Percentiles rank a stretch among this genome's conserved stretches.
Evolutionary conservation across 202 grass and related monocot genomes (phyloP).

Genomic region (Zizania palustris): DNA sequence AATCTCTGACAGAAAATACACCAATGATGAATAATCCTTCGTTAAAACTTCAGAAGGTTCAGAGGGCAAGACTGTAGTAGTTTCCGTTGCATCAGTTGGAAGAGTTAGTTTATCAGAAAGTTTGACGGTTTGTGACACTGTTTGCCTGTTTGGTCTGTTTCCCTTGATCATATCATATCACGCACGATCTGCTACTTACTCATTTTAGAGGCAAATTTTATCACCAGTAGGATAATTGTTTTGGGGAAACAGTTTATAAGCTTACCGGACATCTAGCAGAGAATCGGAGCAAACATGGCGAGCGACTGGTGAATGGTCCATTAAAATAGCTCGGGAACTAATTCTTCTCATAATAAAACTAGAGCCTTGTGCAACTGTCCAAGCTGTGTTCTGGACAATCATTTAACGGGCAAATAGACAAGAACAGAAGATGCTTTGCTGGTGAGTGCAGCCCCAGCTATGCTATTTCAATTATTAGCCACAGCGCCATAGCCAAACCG

Average conservation of each 20-base stretch:
- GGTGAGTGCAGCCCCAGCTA: conserved; percentile 37
- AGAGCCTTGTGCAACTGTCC: conserved; percentile 33
- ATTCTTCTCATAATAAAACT: conserved; percentile 7
- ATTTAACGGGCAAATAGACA: conserved; percentile 45
- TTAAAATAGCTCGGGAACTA: conserved; percentile 31
- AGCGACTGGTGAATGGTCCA: background rate
- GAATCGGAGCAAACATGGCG: background rate
- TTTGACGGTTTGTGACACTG: background rate
- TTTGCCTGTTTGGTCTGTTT: background rate
- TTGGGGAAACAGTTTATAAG: too few relatives aligned
- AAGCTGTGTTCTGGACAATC: conserved; percentile 27
- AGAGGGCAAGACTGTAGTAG: background rate
- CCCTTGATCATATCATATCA: background rate
- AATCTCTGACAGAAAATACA: background rate
- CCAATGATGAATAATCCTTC: background rate
- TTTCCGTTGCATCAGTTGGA: background rate
- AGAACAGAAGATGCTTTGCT: conserved; percentile 45
- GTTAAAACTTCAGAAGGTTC: background rate
- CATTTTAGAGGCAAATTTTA: background rate
- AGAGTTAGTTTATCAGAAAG: background rate
- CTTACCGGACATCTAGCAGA: background rate
- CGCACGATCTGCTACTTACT: background rate
- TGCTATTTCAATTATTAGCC: conserved; percentile 30
- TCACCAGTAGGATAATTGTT: background rate
- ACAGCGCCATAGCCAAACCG: background rate